Evolutionary conservation across 1,139 yeast genomes (phyloP).

Genomic region (Torulaspora pretoriensis): DNA sequence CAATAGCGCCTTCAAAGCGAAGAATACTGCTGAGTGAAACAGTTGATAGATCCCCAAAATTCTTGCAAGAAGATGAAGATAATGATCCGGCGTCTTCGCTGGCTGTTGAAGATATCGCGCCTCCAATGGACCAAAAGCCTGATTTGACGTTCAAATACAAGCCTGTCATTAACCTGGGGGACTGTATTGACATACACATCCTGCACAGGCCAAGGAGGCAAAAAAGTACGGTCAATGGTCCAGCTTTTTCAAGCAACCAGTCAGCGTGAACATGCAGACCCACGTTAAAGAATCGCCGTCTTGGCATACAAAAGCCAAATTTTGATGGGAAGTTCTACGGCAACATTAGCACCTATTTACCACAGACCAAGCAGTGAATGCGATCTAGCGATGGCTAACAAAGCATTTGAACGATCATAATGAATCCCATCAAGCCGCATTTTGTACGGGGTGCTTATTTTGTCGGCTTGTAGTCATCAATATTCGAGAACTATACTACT

Average conservation of each 20-base stretch:
- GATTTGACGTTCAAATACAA: constrained; percentile 23
- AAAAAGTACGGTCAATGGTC: constrained; percentile 1
- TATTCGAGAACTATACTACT: neutral
- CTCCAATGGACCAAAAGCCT: constrained; percentile 26
- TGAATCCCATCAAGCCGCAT: neutral
- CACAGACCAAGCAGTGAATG: no score
- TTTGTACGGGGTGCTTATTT: neutral
- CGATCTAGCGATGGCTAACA: no score
- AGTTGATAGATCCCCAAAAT: constrained; percentile 2
- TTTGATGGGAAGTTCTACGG: no score
- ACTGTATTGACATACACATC: constrained; percentile 31
- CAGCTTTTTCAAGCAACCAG: neutral
- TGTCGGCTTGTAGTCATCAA: constrained; percentile 1
- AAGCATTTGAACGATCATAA: no score
- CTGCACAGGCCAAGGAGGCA: constrained; percentile 32
- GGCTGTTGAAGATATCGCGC: neutral
- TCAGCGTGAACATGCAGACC: neutral
- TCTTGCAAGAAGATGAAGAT: constrained; percentile 15
- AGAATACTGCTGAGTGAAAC: constrained; percentile 13
- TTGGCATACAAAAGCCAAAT: no score
- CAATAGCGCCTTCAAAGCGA: constrained; percentile 10
- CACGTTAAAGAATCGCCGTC: neutral
- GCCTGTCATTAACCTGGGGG: constrained; percentile 26
- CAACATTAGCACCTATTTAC: no score
- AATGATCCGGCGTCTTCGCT: neutral